These are phyloP conservation scores for Claviceps quebecensis DNA, from an alignment of 2,329 filamentous ascomycete species.

Conservation along the genomic window DNA sequence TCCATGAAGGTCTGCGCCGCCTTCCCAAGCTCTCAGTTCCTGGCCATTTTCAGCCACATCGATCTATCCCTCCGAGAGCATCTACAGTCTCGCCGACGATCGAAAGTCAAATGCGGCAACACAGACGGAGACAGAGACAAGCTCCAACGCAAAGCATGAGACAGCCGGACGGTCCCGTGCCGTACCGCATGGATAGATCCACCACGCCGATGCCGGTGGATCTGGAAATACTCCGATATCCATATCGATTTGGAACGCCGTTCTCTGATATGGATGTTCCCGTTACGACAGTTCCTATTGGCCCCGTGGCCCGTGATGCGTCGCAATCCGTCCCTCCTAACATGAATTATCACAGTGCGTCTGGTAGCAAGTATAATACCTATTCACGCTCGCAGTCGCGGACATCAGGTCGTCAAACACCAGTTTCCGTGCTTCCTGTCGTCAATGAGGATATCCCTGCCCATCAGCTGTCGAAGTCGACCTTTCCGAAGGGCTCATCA, in stretches of 20 bases:
- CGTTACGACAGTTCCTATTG: constrained; percentile 55
- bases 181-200: constrained; percentile 37
- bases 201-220: constrained; percentile 37
- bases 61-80: constrained; percentile 14
- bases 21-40: constrained; percentile 52
- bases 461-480: constrained; percentile 18
- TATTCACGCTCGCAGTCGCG: constrained; percentile 37
- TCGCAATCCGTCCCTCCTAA: constrained; percentile 90
- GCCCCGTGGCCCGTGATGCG: constrained; percentile 60
- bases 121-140: constrained; percentile 13
- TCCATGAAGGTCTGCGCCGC: constrained; percentile 40
- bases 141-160: constrained; percentile 10
- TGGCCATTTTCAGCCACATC: constrained; percentile 17
- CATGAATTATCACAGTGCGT: constrained; percentile 59
- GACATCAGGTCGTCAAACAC: constrained; percentile 48
- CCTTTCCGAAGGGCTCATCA: constrained; percentile 21
- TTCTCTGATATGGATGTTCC: constrained; percentile 87
- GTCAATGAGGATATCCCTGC: constrained; percentile 49
- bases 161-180: constrained; percentile 24
- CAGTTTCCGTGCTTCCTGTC: constrained; percentile 53
- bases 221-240: constrained; percentile 38
- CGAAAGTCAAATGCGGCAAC: constrained; percentile 13
- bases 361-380: constrained; percentile 16
- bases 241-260: constrained; percentile 71
- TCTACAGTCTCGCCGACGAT: constrained; percentile 15